A percentile compares a stretch with the other conserved stretches of the same genome.
phyloP scores from a whole-genome alignment of 1,284 basidiomycete genomes.

The Boletus hoseneyae region DNA sequence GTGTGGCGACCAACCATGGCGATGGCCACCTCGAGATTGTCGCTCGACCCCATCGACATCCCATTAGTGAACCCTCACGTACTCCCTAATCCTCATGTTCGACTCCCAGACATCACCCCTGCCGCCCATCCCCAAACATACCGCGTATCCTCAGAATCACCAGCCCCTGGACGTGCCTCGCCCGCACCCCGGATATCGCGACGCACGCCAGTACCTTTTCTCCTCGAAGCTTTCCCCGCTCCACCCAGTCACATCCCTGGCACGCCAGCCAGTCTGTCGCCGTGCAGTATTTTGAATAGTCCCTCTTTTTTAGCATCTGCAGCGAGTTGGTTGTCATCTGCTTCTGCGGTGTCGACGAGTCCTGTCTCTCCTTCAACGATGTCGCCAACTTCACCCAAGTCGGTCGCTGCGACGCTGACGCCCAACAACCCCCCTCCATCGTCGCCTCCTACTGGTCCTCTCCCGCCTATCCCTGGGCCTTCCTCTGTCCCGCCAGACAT shows the following conservation, averaged over 20 bases:
- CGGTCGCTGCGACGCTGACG: neutral
- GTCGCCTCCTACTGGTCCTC: constrained; percentile 29
- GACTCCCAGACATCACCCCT: constrained; percentile 12
- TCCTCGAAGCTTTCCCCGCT: constrained; percentile 31
- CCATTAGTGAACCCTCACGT: constrained; percentile 5
- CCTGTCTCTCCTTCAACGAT: neutral
- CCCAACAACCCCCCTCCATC: constrained; percentile 30
- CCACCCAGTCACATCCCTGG: constrained; percentile 33
- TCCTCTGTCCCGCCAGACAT: constrained; percentile 23
- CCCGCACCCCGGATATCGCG: constrained; percentile 29
- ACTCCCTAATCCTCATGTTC: constrained; percentile 16
- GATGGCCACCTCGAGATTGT: constrained; percentile 17
- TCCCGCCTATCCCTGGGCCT: constrained; percentile 30
- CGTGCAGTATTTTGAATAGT: constrained; percentile 8
- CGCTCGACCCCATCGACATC: constrained; percentile 14
- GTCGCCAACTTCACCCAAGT: constrained; percentile 18
- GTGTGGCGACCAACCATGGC: constrained; percentile 23
- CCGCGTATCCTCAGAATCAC: constrained; percentile 31
- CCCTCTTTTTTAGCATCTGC: constrained; percentile 18
- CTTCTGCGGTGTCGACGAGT: constrained; percentile 1
- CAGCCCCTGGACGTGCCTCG: constrained; percentile 25
- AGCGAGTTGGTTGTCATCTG: constrained; percentile 4
- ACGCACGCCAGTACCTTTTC: constrained; percentile 31
- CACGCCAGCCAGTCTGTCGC: constrained; percentile 14
- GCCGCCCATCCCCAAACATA: constrained; percentile 8